Base-by-base conservation (phyloP, 2,329 filamentous ascomycete species). In the Clonostachys rosea region DNA sequence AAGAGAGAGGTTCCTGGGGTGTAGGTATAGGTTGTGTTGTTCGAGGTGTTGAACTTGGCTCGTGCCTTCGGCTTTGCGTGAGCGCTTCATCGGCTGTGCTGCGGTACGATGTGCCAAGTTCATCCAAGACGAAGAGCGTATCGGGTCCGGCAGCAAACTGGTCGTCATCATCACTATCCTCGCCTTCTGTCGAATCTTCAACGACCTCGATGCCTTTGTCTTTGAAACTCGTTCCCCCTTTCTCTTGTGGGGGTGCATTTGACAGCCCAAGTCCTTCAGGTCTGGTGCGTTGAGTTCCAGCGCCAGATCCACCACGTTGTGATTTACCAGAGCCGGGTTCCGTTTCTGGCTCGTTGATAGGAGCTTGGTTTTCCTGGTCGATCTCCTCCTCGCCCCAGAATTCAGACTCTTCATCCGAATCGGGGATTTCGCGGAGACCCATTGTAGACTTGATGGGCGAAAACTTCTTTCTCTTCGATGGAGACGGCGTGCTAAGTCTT, bases 401-500 rank as follows among this genome's bases (percentile, higher is more conserved):
- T 1, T 62, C 62, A 8, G 62, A 55, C 7, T 74, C 72, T 11
- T 70, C 73, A 36, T 78, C 75, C 2, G 75, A 76, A 49, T 79
- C 75, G 1, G 75, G 71, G 33, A 79, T 76, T 48, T 76, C 73
- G 17, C 57, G 47, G 17, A 54, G 14, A 39, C 36, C 17, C 36
- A 39, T 39, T 3, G 36, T 3, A 39, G 14, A 4, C 36, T 39
- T 18, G 10, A 14, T 18, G 14, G 36, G 17, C 14, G 36, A 39
- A n/a, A 18, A 52, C 33, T 52, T 53, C 35, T 53, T 55, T 3
- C 48, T 51, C 30, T 47, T 53, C 1, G 48, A 48, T 8, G 57
- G 50, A 4, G 57, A 53, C 14, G 36, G 36, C 4, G 24, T 30
- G 24, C 24, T 30, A 30, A 30, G 24, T 10, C 24, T 30, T 30